Evolutionary conservation across 2,329 filamentous ascomycete species (phyloP).

Genomic region (Claviceps purpurea): DNA sequence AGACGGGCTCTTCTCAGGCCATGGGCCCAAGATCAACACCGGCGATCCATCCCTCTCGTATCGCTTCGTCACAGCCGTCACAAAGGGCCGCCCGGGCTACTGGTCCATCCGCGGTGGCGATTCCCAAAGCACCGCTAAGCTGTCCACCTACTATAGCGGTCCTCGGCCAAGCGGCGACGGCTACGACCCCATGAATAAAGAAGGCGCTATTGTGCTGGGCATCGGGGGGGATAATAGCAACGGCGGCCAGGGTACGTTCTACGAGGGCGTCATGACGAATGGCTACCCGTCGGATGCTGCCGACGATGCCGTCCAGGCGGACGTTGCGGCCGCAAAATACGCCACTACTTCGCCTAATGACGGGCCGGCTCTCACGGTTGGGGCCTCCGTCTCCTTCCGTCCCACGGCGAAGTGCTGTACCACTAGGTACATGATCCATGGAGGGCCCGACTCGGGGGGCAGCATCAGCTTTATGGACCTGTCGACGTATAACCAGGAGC

Average conservation of each 20-base stretch:
- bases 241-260: slow-evolving; percentile 47
- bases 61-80: slow-evolving; percentile 41
- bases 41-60: slow-evolving; percentile 36
- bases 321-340: slow-evolving; percentile 31
- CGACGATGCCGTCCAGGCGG: slow-evolving; percentile 43
- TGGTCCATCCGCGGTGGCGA: slow-evolving; percentile 50
- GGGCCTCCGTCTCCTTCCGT: slow-evolving; percentile 37
- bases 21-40: slow-evolving; percentile 29
- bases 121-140: slow-evolving; percentile 31
- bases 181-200: slow-evolving; percentile 49
- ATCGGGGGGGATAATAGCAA: slow-evolving; percentile 55
- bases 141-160: slow-evolving; percentile 48
- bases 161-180: slow-evolving; percentile 29
- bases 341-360: slow-evolving; percentile 27
- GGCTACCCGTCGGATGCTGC: slow-evolving; percentile 47
- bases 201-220: slow-evolving; percentile 55
- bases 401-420: slow-evolving; percentile 41
- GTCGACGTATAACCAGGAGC: slow-evolving; percentile 32
- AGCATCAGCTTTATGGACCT: slow-evolving; percentile 42
- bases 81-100: slow-evolving; percentile 42
- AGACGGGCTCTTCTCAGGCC: slow-evolving; percentile 50
- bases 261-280: slow-evolving; percentile 51
- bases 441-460: slow-evolving; percentile 15
- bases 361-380: slow-evolving; percentile 32
- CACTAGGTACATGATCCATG: slow-evolving; percentile 42